These are phyloP conservation scores for Paracamarosporium sp. DNA, from an alignment of 2,329 filamentous ascomycete species.

Conservation along the genomic window DNA sequence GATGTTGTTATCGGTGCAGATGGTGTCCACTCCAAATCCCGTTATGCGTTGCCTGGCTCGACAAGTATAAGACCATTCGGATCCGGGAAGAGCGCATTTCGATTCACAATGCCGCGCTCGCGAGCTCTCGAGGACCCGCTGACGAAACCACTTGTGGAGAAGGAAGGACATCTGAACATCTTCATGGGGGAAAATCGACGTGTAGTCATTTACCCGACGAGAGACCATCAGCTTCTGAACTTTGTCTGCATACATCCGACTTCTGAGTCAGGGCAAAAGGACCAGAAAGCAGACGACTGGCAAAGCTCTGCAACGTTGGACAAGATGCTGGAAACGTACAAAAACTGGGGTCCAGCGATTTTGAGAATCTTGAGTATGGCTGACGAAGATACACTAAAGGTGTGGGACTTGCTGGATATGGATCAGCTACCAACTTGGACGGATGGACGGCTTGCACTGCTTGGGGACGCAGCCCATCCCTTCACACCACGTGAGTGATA, in stretches of 20 bases:
- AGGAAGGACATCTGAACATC: constrained; percentile 52
- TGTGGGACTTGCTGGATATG: constrained; percentile 61
- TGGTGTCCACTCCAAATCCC: constrained; percentile 56
- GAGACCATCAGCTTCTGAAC: constrained; percentile 56
- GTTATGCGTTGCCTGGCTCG: constrained; percentile 30
- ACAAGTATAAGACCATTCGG: constrained; percentile 48
- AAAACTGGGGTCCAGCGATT: constrained; percentile 45
- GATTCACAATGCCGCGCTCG: constrained; percentile 61
- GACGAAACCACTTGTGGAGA: constrained; percentile 46
- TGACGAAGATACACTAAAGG: constrained; percentile 44
- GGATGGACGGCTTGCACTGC: constrained; percentile 60
- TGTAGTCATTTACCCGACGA: constrained; percentile 57
- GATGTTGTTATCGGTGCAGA: constrained; percentile 64
- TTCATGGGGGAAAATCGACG: constrained; percentile 52
- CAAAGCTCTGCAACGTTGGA: constrained; percentile 45
- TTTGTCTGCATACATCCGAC: constrained; percentile 53
- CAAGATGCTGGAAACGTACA: constrained; percentile 50
- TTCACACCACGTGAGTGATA: constrained; percentile 63
- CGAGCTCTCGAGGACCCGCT: constrained; percentile 49
- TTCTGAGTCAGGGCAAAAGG: constrained; percentile 30
- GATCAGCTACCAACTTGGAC: constrained; percentile 63
- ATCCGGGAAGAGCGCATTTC: constrained; percentile 64
- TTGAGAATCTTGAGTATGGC: constrained; percentile 48
- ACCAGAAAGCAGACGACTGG: constrained; percentile 35
- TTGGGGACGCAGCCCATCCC: constrained; percentile 74